These are phyloP conservation scores for Yamadazyma triangularis DNA, from an alignment of 1,139 yeast genomes.

Conservation along the genomic window DNA sequence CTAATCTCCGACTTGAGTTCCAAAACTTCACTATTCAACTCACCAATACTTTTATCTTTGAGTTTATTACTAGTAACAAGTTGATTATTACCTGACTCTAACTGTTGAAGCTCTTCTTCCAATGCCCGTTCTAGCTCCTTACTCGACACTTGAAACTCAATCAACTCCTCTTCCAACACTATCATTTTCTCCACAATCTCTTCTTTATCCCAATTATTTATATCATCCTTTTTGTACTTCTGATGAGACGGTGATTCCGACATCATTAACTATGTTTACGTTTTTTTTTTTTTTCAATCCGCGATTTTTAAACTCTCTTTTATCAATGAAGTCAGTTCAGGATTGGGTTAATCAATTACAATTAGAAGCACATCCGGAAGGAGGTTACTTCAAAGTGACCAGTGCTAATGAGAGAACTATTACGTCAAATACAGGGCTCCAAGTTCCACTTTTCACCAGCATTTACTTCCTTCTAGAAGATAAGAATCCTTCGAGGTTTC, in stretches of 20 bases:
- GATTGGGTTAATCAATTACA: constrained; percentile 13
- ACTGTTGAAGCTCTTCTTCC: constrained; percentile 36
- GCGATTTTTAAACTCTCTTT: too few species aligned
- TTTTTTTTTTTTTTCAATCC: too few species aligned
- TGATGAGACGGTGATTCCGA: too few species aligned
- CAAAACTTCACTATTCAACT: constrained; percentile 5
- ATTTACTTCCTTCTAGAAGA: constrained; percentile 15
- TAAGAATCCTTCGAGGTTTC: constrained; percentile 16
- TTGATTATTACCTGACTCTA: constrained; percentile 23
- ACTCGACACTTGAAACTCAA: constrained; percentile 41
- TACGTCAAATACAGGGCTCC: constrained; percentile 13
- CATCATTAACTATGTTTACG: too few species aligned
- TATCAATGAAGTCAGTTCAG: too few species aligned
- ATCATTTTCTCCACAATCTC: constrained; percentile 26
- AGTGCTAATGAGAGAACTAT: constrained; percentile 9
- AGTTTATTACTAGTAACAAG: constrained; percentile 11
- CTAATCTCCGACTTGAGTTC: constrained; percentile 18
- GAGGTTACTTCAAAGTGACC: constrained; percentile 14
- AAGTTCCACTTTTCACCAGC: constrained; percentile 16
- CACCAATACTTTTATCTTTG: constrained; percentile 4
- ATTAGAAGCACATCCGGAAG: constrained; percentile 15
- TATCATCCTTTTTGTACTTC: too few species aligned
- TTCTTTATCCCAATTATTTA: constrained; percentile 21
- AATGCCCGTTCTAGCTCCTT: constrained; percentile 41
- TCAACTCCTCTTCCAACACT: constrained; percentile 33